phyloP scores from a whole-genome alignment of 2,329 filamentous ascomycete genomes.

The Ophiostoma populinum region DNA sequence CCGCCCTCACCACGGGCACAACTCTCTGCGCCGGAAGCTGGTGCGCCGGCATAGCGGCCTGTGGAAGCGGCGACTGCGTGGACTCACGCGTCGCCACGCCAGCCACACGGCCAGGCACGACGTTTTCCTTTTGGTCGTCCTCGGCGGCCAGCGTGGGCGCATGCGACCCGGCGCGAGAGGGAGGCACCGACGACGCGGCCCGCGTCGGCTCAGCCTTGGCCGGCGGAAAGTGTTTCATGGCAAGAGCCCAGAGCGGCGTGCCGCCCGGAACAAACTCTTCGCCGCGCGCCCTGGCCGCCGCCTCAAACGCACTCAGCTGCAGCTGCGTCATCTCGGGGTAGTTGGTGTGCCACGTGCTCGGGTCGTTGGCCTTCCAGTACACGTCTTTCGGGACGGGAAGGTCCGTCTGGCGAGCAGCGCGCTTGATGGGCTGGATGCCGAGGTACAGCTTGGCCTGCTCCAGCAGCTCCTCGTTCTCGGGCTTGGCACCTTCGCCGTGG shows the following conservation, averaged over 20 bases:
- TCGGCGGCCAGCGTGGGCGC: conserved; percentile 3
- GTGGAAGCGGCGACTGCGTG: neutral
- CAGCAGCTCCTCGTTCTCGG: conserved; percentile 11
- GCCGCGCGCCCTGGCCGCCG: conserved; percentile 29
- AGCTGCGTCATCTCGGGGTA: conserved; percentile 48
- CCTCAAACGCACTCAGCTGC: conserved; percentile 36
- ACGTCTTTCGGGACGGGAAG: conserved; percentile 35
- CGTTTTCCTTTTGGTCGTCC: conserved; percentile 8
- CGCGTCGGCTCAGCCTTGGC: conserved; percentile 1
- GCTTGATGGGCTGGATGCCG: conserved; percentile 30
- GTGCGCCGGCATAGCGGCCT: neutral
- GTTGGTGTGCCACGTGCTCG: conserved; percentile 38
- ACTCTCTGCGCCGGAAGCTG: conserved; percentile 6
- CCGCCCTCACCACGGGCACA: conserved; percentile 6
- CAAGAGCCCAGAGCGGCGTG: conserved; percentile 35
- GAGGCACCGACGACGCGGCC: conserved; percentile 6
- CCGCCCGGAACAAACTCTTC: conserved; percentile 37
- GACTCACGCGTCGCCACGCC: neutral
- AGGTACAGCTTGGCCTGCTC: conserved; percentile 30
- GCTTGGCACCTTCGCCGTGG: neutral
- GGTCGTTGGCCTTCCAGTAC: conserved; percentile 39
- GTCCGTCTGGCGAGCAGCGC: conserved; percentile 40
- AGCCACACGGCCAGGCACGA: conserved; percentile 5
- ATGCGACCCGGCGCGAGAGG: conserved; percentile 3
- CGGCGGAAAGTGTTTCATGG: conserved; percentile 41